Conservation (phyloP, 768 basidiomycete species). For the Leucocoprinus sp. region DNA sequence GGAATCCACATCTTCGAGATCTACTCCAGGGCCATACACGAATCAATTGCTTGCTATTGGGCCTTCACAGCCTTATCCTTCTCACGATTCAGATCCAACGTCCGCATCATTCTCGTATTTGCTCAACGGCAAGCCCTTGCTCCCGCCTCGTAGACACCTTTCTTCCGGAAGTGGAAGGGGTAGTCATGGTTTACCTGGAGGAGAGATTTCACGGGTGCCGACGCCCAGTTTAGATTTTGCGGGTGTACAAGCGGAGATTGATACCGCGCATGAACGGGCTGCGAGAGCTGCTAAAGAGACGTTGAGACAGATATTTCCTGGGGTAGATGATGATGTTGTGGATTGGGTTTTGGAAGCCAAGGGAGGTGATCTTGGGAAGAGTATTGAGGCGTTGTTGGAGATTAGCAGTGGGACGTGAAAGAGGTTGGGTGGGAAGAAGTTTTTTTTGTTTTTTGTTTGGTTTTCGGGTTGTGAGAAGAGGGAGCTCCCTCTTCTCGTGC, state of each 20-base stretch:
- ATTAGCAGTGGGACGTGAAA: slow-evolving; percentile 42
- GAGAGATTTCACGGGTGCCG: slow-evolving; percentile 58
- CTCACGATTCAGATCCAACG: not conserved
- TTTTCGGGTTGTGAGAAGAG: not conserved
- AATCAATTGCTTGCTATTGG: slow-evolving; percentile 42
- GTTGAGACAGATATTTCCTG: slow-evolving; percentile 83
- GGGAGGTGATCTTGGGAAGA: slow-evolving; percentile 79
- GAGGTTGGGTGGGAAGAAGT: slow-evolving; percentile 8
- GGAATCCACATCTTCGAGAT: slow-evolving; percentile 47
- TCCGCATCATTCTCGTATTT: slow-evolving; percentile 10
- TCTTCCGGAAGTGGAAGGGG: slow-evolving; percentile 18
- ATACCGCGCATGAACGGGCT: slow-evolving; percentile 67
- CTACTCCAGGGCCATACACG: slow-evolving; percentile 29
- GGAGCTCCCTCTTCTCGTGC: not conserved
- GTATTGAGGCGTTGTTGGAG: slow-evolving; percentile 80
- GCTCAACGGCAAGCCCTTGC: slow-evolving; percentile 21
- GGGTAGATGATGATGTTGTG: slow-evolving; percentile 71
- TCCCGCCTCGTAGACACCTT: slow-evolving; percentile 40
- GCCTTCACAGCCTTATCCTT: slow-evolving; percentile 33
- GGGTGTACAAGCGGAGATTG: slow-evolving; percentile 69
- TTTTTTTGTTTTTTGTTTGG: not conserved
- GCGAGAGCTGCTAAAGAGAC: slow-evolving; percentile 67
- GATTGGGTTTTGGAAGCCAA: slow-evolving; percentile 89
- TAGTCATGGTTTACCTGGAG: slow-evolving; percentile 16
- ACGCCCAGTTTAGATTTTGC: slow-evolving; percentile 63